Base-by-base conservation (phyloP, 2,329 filamentous ascomycete genomes). In the Diplodia seriata region DNA sequence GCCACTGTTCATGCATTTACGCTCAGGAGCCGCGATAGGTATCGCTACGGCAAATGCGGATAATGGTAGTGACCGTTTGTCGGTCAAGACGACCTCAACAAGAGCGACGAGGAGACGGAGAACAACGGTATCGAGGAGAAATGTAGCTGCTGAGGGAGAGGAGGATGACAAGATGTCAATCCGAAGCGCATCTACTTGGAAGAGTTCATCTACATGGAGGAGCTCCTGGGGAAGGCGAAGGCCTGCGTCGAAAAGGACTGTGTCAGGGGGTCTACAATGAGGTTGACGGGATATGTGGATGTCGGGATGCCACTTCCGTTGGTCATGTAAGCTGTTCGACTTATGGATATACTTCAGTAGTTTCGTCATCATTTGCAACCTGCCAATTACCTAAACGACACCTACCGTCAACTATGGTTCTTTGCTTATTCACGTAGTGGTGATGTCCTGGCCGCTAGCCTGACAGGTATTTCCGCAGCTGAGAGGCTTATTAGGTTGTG, bases 1-100 rank as follows among this genome's bases (percentile, higher is more conserved):
- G 3, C 59, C 59, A 8, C n/a, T 63, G 20, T 63, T 63, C 31
- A 70, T 9, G 69, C 70, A 11, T 9, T 50, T 73, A 33, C 66
- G 70, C 8, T 68, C 67, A 3, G 57, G 70, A 6, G 59, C 59
- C n/a, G 57, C 31, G 26, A 57, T 29, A 9, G 56, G 56, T 11
- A 26, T 31, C 7, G 38, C n/a, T 18, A 50, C 23, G 7, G 68
- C 33, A 1, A 50, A 49, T 36, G 47, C 15, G 11, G 54, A 51
- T 12, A 38, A 33, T 33, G 59, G 50, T 3, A 63, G 59, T 26
- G 59, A 63, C 36, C 43, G 59, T 6, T n/a, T 49, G 68, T 56
- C 51, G 66, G 49, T 50, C 26, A 51, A 14, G 31, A 59, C 63
- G 29, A 70, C 55, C 20, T 53, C 49, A 4, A 63, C 59, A 14